phyloP scores from a whole-genome alignment of 2,329 filamentous ascomycete species.

The Sordariomycetes sp. region DNA sequence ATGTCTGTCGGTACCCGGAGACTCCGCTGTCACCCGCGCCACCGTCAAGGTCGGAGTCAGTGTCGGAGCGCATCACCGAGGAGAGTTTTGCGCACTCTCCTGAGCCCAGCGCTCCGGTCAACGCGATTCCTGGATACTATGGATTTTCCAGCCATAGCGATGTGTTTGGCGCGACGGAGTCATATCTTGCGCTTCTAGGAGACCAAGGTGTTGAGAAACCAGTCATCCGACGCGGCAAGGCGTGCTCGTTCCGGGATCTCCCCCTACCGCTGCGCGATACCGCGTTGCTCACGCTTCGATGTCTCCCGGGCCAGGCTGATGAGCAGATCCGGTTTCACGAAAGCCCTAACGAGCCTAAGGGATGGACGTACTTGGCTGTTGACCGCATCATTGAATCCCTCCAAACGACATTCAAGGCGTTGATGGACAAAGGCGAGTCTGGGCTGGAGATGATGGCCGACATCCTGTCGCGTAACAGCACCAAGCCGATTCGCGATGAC shows the following conservation, averaged over 20 bases:
- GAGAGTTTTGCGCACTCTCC: too few species aligned
- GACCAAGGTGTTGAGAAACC: constrained; percentile 5
- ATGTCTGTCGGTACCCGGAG: constrained; percentile 21
- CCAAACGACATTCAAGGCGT: too few species aligned
- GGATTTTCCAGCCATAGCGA: constrained; percentile 33
- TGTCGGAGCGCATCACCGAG: not conserved
- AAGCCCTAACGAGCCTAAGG: constrained; percentile 13
- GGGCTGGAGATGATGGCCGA: constrained; percentile 26
- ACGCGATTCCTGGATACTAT: constrained; percentile 26
- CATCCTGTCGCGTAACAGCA: constrained; percentile 25
- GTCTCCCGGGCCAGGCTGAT: constrained; percentile 18
- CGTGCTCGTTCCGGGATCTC: constrained; percentile 9
- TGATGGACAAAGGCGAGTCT: too few species aligned
- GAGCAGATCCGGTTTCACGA: constrained; percentile 12
- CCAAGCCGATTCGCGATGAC: constrained; percentile 23
- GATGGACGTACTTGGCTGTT: constrained; percentile 20
- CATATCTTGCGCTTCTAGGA: constrained; percentile 25
- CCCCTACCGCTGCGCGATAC: constrained; percentile 21
- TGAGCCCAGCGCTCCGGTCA: constrained; percentile 8
- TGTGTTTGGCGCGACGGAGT: constrained; percentile 31
- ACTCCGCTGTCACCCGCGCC: not conserved
- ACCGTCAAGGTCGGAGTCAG: too few species aligned
- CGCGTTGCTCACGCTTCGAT: constrained; percentile 24
- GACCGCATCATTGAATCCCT: constrained; percentile 20
- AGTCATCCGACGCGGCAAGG: constrained; percentile 1